Evolutionary conservation across 2,329 filamentous ascomycete genomes (phyloP).

Genomic region (Monosporascus sp.): DNA sequence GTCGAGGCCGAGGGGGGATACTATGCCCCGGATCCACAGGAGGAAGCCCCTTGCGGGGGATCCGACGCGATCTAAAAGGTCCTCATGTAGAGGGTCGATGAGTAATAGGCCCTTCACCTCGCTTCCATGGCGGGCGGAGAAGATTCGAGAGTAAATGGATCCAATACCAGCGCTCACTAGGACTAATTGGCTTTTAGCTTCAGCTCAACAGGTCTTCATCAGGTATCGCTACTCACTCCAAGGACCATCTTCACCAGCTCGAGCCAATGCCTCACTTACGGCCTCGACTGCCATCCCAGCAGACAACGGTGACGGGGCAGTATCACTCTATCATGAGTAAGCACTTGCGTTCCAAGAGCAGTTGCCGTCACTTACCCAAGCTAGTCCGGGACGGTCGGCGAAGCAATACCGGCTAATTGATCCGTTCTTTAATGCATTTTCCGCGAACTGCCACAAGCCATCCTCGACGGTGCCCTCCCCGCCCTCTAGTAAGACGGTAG

Average conservation of each 20-base stretch:
- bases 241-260: slow-evolving; percentile 76
- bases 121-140: slow-evolving; percentile 73
- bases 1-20: slow-evolving; percentile 83
- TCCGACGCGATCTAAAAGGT: slow-evolving; percentile 65
- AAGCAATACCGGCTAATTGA: slow-evolving; percentile 90
- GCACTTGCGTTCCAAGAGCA: slow-evolving; percentile 26
- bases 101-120: slow-evolving; percentile 75
- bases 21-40: slow-evolving; percentile 78
- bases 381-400: slow-evolving; percentile 86
- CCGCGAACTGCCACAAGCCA: slow-evolving; percentile 73
- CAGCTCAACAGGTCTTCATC: background rate
- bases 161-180: slow-evolving; percentile 82
- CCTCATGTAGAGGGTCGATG: slow-evolving; percentile 86
- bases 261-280: slow-evolving; percentile 77
- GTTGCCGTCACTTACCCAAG: slow-evolving; percentile 48
- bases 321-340: slow-evolving; percentile 55
- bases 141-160: slow-evolving; percentile 84
- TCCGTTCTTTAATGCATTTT: slow-evolving; percentile 69
- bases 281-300: slow-evolving; percentile 90
- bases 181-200: slow-evolving; percentile 34
- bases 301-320: slow-evolving; percentile 87
- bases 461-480: slow-evolving; percentile 76
- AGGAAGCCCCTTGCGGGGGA: slow-evolving; percentile 68
- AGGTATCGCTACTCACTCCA: slow-evolving; percentile 43
- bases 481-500: slow-evolving; percentile 81